A percentile compares a stretch with the other conserved stretches of the same genome.
Conservation (phyloP, 768 basidiomycete species). For the Clitopilus passeckerianus region DNA sequence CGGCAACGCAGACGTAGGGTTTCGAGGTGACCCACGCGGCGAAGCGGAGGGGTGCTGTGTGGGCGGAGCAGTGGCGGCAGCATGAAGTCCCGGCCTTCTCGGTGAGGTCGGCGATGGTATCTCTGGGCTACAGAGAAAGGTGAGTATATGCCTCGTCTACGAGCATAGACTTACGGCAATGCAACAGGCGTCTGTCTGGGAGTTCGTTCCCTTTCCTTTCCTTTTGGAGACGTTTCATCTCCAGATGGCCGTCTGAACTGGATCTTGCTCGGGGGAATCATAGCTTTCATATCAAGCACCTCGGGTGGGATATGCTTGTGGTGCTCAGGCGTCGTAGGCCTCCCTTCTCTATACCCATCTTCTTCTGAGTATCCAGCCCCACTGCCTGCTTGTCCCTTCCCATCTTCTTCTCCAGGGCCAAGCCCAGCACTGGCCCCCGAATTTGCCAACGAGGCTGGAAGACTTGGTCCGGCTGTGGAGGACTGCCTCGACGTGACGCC, state of each 20-base stretch:
- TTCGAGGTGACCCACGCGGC: constrained; percentile 1
- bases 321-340: constrained; percentile 58
- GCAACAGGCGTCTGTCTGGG: background rate
- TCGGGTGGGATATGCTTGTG: constrained; percentile 75
- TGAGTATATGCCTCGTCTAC: background rate
- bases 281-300: constrained; percentile 72
- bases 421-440: constrained; percentile 18
- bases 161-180: background rate
- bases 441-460: constrained; percentile 11
- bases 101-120: background rate
- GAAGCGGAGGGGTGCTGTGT: constrained; percentile 1
- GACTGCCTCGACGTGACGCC: background rate
- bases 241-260: constrained; percentile 48
- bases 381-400: constrained; percentile 27
- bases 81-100: background rate
- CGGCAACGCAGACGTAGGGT: background rate
- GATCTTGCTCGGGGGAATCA: constrained; percentile 82
- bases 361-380: background rate
- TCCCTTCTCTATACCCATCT: constrained; percentile 3
- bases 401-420: constrained; percentile 21
- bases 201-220: background rate
- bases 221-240: background rate
- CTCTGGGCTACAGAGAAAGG: background rate
- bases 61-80: background rate
- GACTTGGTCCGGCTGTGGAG: background rate